Evolutionary conservation across 1,139 yeast species (phyloP), one percentile per base, ranked within the genome.

Genomic region (Debaryomyces robertsiae): DNA sequence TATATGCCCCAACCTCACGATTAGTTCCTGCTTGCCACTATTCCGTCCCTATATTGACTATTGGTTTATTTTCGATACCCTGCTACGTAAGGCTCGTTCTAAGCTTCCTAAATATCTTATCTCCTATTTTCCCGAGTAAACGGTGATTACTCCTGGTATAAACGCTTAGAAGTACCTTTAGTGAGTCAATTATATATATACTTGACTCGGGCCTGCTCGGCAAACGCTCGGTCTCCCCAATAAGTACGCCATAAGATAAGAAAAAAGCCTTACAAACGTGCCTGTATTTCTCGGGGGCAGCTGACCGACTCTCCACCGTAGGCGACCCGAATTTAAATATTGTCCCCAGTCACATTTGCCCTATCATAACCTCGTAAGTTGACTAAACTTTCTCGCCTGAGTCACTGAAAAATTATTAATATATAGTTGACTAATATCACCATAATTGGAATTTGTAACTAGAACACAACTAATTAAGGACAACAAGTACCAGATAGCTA

Each of bases 151-250:
- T 32, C 24, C 19, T 9, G 23, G 36, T 33, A 25, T 33, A 33
- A 33, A 25, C 36, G 15, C 36, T 33, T 33, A 32, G 27, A 25
- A 9, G 30, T 15, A 11, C 30, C 15, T 15, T 22, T 25, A 10
- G 15, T 17, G 36, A 33, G 36, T 33, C 36, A 25, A 33, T 25
- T 16, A 6, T 3, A 16, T n/a, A 11, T 3, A 15, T 14, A 25
- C 3, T 27, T 33, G 36, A 33, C 36, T 33, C 36, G 9, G 36
- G 6, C 6, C 7, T 9, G n/a, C 30, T 25, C 36, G 36, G 36
- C 9, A 9, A 16, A 15, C 3, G 2, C 30, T 33, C 36, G 36
- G 30, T 23, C 14, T 6, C 7, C 22, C 11, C 3, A 2, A 30
- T 23, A 17, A 4, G 4, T 22, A 9, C 9, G 7, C 7, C 7